Percentiles rank a stretch among this genome's conserved stretches.
phyloP scores from a whole-genome alignment of 345 rosid species.

The rapeseed (Brassica napus) region DNA sequence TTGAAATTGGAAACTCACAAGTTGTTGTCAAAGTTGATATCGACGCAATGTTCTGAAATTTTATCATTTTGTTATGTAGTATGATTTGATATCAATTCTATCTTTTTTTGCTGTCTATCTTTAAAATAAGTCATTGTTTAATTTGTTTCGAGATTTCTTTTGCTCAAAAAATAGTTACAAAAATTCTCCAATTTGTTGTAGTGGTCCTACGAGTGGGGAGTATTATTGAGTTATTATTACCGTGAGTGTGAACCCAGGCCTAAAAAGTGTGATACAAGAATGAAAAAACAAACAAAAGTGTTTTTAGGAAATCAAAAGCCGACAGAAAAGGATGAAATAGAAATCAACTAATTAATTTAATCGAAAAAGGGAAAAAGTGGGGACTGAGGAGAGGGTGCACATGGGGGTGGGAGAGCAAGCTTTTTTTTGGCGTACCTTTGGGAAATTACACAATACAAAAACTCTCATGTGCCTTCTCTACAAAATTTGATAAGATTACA shows the following conservation, averaged over 20 bases:
- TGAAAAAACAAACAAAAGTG: background rate
- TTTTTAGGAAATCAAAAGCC: constrained; percentile 8
- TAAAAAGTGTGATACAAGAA: constrained; percentile 19
- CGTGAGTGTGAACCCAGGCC: constrained; percentile 10
- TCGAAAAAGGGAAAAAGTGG: constrained; percentile 16
- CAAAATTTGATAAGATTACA: background rate
- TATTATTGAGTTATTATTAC: constrained; percentile 12
- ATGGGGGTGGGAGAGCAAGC: constrained; percentile 25
- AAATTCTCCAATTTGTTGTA: background rate
- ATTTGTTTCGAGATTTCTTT: background rate
- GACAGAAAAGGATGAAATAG: constrained; percentile 10
- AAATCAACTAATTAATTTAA: background rate
- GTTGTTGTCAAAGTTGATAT: constrained; percentile 16
- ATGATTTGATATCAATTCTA: background rate
- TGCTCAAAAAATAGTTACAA: background rate
- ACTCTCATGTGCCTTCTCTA: constrained; percentile 24
- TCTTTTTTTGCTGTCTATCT: background rate
- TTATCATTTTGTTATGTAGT: background rate
- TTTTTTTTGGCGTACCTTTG: constrained; percentile 9
- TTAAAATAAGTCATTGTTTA: background rate
- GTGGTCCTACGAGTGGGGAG: constrained; percentile 15
- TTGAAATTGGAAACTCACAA: constrained; percentile 24
- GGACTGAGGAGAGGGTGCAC: constrained; percentile 37
- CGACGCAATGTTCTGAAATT: constrained; percentile 25
- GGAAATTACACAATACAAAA: constrained; percentile 19